A percentile compares a stretch with the other conserved stretches of the same genome.
Evolutionary conservation across 768 basidiomycete species (phyloP).

Genomic region (Dacryopinax spathularia): DNA sequence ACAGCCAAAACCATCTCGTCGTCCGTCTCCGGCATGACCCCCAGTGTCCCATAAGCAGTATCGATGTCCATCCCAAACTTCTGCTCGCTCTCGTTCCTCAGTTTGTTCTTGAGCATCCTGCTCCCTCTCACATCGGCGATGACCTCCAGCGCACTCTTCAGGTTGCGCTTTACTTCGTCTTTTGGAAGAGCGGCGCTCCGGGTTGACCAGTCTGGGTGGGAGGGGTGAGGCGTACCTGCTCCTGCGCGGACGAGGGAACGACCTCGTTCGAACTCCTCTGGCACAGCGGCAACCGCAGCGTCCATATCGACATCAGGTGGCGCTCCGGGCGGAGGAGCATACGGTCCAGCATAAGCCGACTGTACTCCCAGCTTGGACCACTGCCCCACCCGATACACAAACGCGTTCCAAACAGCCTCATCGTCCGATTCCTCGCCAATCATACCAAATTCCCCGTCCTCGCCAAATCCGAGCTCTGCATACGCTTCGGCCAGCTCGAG

Average conservation of each 20-base stretch:
- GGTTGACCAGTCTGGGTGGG: neutral
- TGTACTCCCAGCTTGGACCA: neutral
- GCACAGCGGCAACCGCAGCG: neutral
- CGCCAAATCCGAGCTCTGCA: constrained; percentile 1
- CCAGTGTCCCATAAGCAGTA: constrained; percentile 56
- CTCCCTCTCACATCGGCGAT: constrained; percentile 68
- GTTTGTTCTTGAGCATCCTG: constrained; percentile 43
- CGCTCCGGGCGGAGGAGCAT: neutral
- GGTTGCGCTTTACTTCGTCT: constrained; percentile 5
- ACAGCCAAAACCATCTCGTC: constrained; percentile 66
- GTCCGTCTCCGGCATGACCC: constrained; percentile 54
- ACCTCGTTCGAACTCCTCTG: constrained; percentile 4
- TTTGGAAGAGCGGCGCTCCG: neutral
- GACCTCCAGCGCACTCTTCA: constrained; percentile 55
- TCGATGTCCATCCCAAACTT: constrained; percentile 50
- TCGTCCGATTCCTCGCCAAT: neutral
- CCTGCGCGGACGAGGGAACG: neutral
- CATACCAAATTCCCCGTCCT: neutral
- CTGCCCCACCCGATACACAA: neutral
- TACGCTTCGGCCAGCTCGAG: neutral
- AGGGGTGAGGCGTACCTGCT: neutral
- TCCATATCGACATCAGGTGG: neutral
- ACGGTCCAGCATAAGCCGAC: neutral
- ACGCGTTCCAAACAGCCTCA: neutral
- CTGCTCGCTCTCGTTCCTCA: constrained; percentile 35